Base-by-base conservation (phyloP, 192 early-diverging fungal genomes). In the Umbelopsis vinacea region DNA sequence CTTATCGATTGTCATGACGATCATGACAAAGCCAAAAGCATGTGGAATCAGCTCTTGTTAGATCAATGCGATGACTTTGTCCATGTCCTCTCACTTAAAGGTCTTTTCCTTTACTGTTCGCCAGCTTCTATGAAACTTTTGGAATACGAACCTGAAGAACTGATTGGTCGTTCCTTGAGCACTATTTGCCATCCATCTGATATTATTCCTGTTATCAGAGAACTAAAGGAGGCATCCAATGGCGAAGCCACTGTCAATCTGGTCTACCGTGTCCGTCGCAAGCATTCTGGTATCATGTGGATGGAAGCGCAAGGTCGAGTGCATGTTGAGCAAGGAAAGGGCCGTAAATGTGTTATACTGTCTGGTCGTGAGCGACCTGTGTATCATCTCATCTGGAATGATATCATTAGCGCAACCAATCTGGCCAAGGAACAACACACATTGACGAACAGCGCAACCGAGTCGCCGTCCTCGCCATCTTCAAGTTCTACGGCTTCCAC, bases 141-240 rank as follows among this genome's bases (percentile, higher is more conserved):
- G 26, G 89, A 87, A 68, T 89, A 84, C 69, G 76, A 80, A 57
- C 67, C 80, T 12, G 77, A 83, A 10, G 89, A 89, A 45, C 60
- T 92, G 21, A 67, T 89, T 63, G 89, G 89, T 7, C 83, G 76
- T 7, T 72, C 76, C 23, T 53, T 92, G 26, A 76, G 83, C 38
- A 84, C 89, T 12, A 88, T 89, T 70, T 81, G 89, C 17, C 90
- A 92, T 69, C 89, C 89, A 55, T 84, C 83, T 24, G 90, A 92
- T 72, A 79, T 87, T 69, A 82, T 90, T 11, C 73, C 85, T 38
- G 89, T 89, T 22, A 86, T 92, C 78, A 80, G 89, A 45, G 89
- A 92, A 72, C 68, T 92, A 15, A 84, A 90, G 46, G 80, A 78
- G 26, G 72, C 74, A 1, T 22, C 47, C 35, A 68, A 82, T 38